Evolutionary conservation across 805 yeast genomes (phyloP).

Genomic region (Vanderwaltozyma verrucispora): DNA sequence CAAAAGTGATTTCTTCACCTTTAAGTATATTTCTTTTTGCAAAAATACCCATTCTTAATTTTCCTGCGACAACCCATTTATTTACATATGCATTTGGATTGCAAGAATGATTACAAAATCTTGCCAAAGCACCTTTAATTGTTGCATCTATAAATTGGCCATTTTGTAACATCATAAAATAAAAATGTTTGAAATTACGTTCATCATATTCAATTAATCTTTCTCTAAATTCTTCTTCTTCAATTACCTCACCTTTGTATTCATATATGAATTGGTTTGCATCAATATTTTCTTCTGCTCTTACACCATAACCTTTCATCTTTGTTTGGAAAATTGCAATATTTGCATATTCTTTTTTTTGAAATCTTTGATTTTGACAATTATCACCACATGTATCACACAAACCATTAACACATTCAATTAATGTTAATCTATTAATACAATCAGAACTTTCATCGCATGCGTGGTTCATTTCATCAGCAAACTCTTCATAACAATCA

Average conservation of each 20-base stretch:
- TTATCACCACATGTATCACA: conserved; percentile 59
- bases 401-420: conserved; percentile 71
- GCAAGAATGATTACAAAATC: conserved; percentile 94
- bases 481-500: conserved; percentile 57
- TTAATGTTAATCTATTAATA: conserved; percentile 83
- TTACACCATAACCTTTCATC: conserved; percentile 79
- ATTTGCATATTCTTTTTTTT: conserved; percentile 56
- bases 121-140: conserved; percentile 71
- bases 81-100: conserved; percentile 91
- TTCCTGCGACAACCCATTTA: conserved; percentile 93
- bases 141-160: conserved; percentile 96
- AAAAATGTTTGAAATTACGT: conserved; percentile 66
- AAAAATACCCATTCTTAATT: conserved; percentile 88
- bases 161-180: conserved; percentile 91
- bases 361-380: conserved; percentile 87
- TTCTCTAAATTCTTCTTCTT: conserved; percentile 60
- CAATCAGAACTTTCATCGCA: conserved; percentile 85
- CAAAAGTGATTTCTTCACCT: conserved; percentile 82
- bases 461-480: conserved; percentile 43
- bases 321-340: conserved; percentile 81
- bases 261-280: conserved; percentile 75
- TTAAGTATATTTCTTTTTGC: conserved; percentile 58
- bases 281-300: conserved; percentile 51
- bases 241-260: conserved; percentile 89
- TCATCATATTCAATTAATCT: conserved; percentile 68